A percentile compares a stretch with the other conserved stretches of the same genome.
Evolutionary conservation across 306 rosid species (phyloP).

Genomic region (Phaseolus lunatus): DNA sequence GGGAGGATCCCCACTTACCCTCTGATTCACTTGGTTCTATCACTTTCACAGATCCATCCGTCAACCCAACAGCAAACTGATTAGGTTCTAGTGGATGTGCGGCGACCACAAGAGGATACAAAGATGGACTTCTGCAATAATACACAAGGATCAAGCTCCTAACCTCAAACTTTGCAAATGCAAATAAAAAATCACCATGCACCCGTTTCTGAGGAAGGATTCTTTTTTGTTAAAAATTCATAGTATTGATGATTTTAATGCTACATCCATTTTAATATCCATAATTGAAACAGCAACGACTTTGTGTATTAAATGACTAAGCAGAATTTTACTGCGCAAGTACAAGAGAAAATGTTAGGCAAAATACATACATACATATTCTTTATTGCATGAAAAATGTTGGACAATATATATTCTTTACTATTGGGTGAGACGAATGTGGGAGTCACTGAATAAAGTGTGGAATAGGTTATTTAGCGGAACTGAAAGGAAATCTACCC

Average conservation of each 20-base stretch:
- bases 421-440: not conserved
- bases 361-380: not conserved
- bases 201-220: not conserved
- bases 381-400: not conserved
- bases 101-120: conserved; percentile 73
- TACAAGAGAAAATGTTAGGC: not conserved
- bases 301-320: not conserved
- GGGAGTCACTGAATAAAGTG: not conserved
- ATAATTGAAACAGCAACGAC: conserved; percentile 25
- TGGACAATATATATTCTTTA: not conserved
- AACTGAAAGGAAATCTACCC: not conserved
- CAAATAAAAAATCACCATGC: not conserved
- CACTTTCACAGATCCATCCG: conserved; percentile 83
- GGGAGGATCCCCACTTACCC: conserved; percentile 76
- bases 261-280: not conserved
- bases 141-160: conserved; percentile 28
- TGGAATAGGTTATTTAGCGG: not conserved
- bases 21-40: conserved; percentile 78
- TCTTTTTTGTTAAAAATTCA: not conserved
- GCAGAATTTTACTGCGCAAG: not conserved
- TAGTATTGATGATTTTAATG: not conserved
- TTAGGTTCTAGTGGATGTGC: conserved; percentile 76
- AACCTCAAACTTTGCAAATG: not conserved
- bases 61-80: conserved; percentile 82
- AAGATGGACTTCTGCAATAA: conserved; percentile 67